These are phyloP conservation scores for Dothistroma pini DNA, from an alignment of 2,329 filamentous ascomycete genomes.

Conservation along the genomic window DNA sequence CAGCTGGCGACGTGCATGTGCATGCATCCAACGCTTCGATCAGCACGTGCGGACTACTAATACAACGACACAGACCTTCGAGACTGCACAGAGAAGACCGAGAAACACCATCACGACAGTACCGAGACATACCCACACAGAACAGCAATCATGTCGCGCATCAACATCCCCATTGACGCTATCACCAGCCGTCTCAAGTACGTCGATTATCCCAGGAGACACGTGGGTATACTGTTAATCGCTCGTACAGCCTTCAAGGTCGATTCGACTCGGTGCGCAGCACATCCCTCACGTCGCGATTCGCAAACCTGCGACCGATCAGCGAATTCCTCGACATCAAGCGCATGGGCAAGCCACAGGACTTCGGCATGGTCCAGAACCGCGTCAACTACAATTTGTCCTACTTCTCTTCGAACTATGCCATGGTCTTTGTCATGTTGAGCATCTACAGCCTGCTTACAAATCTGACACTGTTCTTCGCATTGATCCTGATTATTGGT, in stretches of 20 bases:
- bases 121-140: background rate
- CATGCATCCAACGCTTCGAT: background rate
- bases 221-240: constrained; percentile 10
- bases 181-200: constrained; percentile 82
- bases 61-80: background rate
- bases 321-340: constrained; percentile 96
- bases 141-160: constrained; percentile 48
- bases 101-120: background rate
- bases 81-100: background rate
- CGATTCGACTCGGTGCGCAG: constrained; percentile 80
- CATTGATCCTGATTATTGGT: constrained; percentile 80
- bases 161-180: constrained; percentile 88
- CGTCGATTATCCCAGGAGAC: constrained; percentile 2
- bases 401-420: constrained; percentile 99
- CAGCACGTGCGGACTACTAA: constrained; percentile 1
- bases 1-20: background rate
- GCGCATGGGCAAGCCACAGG: constrained; percentile 87
- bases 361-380: constrained; percentile 85
- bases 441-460: constrained; percentile 92
- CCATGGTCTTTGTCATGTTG: constrained; percentile 87
- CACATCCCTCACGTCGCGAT: constrained; percentile 74
- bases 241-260: constrained; percentile 55
- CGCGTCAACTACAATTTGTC: constrained; percentile 95
- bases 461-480: constrained; percentile 81
- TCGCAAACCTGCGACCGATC: constrained; percentile 86